Percentiles rank a stretch among this genome's conserved stretches.
These are phyloP conservation scores for Chaetomiaceae sp. DNA, from an alignment of 2,329 filamentous ascomycete species.

Conservation along the genomic window DNA sequence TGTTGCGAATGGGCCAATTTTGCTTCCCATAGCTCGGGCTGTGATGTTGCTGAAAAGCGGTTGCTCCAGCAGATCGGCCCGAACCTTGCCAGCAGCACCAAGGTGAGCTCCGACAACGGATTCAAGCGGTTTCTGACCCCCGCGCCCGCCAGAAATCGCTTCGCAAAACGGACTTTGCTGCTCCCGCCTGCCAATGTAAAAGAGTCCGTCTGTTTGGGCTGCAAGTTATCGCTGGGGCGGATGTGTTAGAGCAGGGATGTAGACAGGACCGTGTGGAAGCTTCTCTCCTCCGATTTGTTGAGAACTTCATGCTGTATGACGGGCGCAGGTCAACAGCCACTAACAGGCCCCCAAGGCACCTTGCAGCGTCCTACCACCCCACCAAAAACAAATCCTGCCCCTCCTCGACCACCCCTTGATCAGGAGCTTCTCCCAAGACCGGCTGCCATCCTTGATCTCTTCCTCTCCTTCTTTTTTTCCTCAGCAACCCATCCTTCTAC, in stretches of 20 bases:
- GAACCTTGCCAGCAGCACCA: background rate
- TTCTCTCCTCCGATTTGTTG: constrained; percentile 12
- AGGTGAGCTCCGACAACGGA: constrained; percentile 20
- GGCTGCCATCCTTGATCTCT: constrained; percentile 16
- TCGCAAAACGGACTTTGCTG: background rate
- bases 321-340: constrained; percentile 15
- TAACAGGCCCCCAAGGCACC: constrained; percentile 17
- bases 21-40: background rate
- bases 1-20: background rate
- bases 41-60: background rate
- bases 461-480: constrained; percentile 3
- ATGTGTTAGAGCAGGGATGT: constrained; percentile 11
- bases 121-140: constrained; percentile 5
- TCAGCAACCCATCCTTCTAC: constrained; percentile 10
- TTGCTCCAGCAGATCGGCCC: background rate
- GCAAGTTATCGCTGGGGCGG: background rate
- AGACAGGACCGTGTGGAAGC: background rate
- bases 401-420: constrained; percentile 20
- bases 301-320: constrained; percentile 5
- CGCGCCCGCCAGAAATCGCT: constrained; percentile 6
- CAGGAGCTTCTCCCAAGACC: constrained; percentile 19
- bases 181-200: background rate
- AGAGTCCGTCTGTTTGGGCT: background rate
- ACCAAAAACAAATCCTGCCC: constrained; percentile 25
- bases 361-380: constrained; percentile 24